Percentiles rank a stretch among this genome's conserved stretches.
Conservation (phyloP, 352 stramenopile genomes). For the Globisporangium rhizosaccharum region DNA sequence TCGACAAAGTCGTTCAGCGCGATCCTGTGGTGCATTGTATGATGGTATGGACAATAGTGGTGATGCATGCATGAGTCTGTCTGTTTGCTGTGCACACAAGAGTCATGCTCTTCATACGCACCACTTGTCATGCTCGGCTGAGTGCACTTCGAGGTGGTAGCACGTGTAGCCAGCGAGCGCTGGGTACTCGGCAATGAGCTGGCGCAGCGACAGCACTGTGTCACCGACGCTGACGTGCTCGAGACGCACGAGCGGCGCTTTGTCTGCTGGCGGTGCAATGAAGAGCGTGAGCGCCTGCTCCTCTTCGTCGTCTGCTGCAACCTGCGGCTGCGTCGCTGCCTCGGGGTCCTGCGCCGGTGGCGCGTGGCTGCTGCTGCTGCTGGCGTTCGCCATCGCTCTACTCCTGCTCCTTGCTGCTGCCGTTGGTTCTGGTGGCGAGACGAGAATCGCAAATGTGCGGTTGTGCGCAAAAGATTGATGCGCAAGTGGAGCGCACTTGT, state of each 20-base stretch:
- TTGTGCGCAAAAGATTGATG: slow-evolving; percentile 2
- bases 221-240: slow-evolving; percentile 69
- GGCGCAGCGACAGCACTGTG: slow-evolving; percentile 77
- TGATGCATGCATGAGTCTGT: not conserved
- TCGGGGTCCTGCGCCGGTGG: slow-evolving; percentile 20
- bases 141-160: slow-evolving; percentile 72
- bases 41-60: not conserved
- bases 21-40: slow-evolving; percentile 21
- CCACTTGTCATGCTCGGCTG: slow-evolving; percentile 20
- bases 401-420: not conserved
- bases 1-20: slow-evolving; percentile 84
- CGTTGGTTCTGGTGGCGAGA: not conserved
- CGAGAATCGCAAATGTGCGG: slow-evolving; percentile 4
- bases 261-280: slow-evolving; percentile 36
- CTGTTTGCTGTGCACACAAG: not conserved
- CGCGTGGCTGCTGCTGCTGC: slow-evolving; percentile 1
- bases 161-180: slow-evolving; percentile 80
- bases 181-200: slow-evolving; percentile 82
- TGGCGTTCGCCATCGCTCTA: not conserved
- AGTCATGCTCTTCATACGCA: slow-evolving; percentile 2
- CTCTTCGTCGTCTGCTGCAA: slow-evolving; percentile 19
- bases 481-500: slow-evolving; percentile 57
- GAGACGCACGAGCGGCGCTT: slow-evolving; percentile 36
- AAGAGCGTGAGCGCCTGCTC: slow-evolving; percentile 51
- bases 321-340: not conserved